Percentiles rank a stretch among this genome's conserved stretches.
Conservation (phyloP, 306 rosid genomes). For the Casuarina cunninghamiana region DNA sequence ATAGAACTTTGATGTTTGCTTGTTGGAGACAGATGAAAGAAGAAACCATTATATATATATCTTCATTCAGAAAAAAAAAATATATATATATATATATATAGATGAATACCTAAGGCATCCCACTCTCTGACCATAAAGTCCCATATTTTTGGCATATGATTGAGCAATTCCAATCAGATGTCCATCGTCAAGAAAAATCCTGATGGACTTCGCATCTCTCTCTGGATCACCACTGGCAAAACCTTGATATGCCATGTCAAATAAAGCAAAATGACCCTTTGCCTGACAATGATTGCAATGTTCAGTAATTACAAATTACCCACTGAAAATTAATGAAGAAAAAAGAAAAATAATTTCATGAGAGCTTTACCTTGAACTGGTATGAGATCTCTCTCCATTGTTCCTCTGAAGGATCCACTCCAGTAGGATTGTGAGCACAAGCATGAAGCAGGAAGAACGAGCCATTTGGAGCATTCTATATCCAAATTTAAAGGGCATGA, state of each 20-base stretch:
- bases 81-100: neutral
- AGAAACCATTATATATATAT: neutral
- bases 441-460: conserved; percentile 97
- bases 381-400: conserved; percentile 93
- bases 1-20: conserved; percentile 2
- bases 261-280: conserved; percentile 87
- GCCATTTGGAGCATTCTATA: conserved; percentile 90
- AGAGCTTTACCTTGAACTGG: conserved; percentile 59
- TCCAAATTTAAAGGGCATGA: conserved; percentile 17
- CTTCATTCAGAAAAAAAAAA: conserved; percentile 7
- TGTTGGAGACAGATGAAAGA: neutral
- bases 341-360: conserved; percentile 10
- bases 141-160: conserved; percentile 98
- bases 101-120: conserved; percentile 88
- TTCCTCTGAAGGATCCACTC: conserved; percentile 92
- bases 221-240: conserved; percentile 98
- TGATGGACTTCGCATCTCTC: conserved; percentile 79
- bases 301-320: conserved; percentile 7
- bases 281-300: conserved; percentile 50
- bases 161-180: conserved; percentile 85
- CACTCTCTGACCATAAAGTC: conserved; percentile 92
- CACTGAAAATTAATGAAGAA: conserved; percentile 7
- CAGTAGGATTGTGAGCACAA: conserved; percentile 98
- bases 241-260: conserved; percentile 99
- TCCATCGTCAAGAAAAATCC: conserved; percentile 90